Conservation (phyloP, 768 basidiomycete species). For the Leccinum pellstonianum region DNA sequence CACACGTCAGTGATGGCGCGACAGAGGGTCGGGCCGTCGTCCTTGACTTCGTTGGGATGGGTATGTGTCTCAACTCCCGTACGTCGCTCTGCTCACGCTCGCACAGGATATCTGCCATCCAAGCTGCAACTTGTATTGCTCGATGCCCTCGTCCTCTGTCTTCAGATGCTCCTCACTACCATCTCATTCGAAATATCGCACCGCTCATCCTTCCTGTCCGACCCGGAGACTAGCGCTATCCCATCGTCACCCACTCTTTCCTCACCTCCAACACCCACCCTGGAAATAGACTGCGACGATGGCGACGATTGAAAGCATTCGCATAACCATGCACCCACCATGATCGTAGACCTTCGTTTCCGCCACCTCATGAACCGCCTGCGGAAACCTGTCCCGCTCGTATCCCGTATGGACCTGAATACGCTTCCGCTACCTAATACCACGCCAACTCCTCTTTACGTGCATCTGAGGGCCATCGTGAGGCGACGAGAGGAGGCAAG, state of each 20-base stretch:
- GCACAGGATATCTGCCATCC: constrained; percentile 58
- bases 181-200: constrained; percentile 64
- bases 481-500: constrained; percentile 47
- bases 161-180: constrained; percentile 65
- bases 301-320: constrained; percentile 20
- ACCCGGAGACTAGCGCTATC: constrained; percentile 39
- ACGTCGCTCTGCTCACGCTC: constrained; percentile 9
- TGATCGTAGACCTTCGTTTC: constrained; percentile 65
- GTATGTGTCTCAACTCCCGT: constrained; percentile 40
- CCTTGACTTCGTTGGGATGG: constrained; percentile 77
- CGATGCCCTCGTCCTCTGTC: constrained; percentile 63
- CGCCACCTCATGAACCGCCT: constrained; percentile 54
- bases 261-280: constrained; percentile 23
- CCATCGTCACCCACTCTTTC: constrained; percentile 25
- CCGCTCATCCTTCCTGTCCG: constrained; percentile 39
- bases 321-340: constrained; percentile 35
- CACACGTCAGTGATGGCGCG: constrained; percentile 52
- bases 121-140: constrained; percentile 62
- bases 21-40: constrained; percentile 61
- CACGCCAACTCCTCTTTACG: constrained; percentile 50
- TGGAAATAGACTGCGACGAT: constrained; percentile 23
- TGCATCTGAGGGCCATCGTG: constrained; percentile 50
- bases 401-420: constrained; percentile 28
- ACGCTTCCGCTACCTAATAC: constrained; percentile 62
- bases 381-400: constrained; percentile 49